Percentiles rank a stretch among this genome's conserved stretches.
These are phyloP conservation scores for Colletotrichum sp. DNA, from an alignment of 2,329 filamentous ascomycete genomes.

Conservation along the genomic window DNA sequence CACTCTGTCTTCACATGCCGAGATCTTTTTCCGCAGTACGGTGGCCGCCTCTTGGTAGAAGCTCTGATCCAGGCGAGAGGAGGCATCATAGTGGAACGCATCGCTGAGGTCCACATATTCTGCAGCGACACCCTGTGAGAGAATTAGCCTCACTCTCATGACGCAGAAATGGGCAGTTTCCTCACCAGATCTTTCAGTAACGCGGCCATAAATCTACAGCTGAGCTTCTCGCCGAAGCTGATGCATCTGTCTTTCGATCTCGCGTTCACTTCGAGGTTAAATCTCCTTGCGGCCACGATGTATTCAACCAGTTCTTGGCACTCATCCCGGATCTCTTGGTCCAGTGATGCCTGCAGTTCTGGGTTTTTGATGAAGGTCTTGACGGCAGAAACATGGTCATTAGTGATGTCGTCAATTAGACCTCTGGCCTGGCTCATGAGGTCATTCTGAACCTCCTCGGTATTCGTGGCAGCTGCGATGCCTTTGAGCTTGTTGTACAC, in stretches of 20 bases:
- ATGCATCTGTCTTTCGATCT: conserved; percentile 87
- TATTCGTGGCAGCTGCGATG: conserved; percentile 57
- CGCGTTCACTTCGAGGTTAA: conserved; percentile 77
- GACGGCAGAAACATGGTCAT: conserved; percentile 80
- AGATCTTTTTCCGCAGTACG: conserved; percentile 67
- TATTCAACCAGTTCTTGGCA: conserved; percentile 83
- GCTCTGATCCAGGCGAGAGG: conserved; percentile 63
- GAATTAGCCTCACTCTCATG: conserved; percentile 28
- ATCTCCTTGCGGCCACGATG: conserved; percentile 66
- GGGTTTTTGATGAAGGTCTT: conserved; percentile 64
- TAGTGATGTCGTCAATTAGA: conserved; percentile 80
- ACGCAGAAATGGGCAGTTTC: background rate
- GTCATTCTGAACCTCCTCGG: conserved; percentile 56
- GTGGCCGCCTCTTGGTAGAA: conserved; percentile 73
- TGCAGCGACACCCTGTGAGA: conserved; percentile 71
- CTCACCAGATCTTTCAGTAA: conserved; percentile 75
- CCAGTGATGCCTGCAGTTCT: conserved; percentile 63
- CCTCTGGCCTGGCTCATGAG: conserved; percentile 70
- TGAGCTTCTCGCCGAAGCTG: conserved; percentile 94
- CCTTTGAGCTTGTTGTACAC: conserved; percentile 63
- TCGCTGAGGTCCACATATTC: conserved; percentile 92
- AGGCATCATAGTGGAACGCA: conserved; percentile 71
- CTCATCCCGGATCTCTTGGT: conserved; percentile 74
- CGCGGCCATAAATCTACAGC: conserved; percentile 88
- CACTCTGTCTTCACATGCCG: conserved; percentile 69